Evolutionary conservation across 352 stramenopile genomes (phyloP).

Genomic region (Globisporangium cylindrosporum): DNA sequence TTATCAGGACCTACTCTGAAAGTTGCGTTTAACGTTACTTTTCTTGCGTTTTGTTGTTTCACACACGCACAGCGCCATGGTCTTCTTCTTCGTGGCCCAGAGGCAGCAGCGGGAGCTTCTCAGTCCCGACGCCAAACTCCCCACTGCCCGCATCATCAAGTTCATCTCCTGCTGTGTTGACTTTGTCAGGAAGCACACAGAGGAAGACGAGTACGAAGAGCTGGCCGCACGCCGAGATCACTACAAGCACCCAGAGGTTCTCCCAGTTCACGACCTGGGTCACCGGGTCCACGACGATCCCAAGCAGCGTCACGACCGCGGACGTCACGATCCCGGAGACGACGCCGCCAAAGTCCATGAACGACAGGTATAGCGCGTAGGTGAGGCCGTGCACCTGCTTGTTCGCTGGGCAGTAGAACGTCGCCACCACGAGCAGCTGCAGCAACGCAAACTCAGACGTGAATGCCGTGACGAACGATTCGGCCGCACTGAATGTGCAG

Average conservation of each 20-base stretch:
- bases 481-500: slow-evolving; percentile 59
- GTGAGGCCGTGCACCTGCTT: slow-evolving; percentile 64
- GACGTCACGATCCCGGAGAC: slow-evolving; percentile 64
- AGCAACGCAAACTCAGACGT: slow-evolving; percentile 78
- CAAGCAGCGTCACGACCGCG: slow-evolving; percentile 46
- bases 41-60: background rate
- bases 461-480: slow-evolving; percentile 79
- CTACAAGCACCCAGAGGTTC: slow-evolving; percentile 56
- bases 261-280: slow-evolving; percentile 63
- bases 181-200: slow-evolving; percentile 65
- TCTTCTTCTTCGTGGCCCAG: background rate
- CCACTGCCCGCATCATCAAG: background rate
- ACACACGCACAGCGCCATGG: slow-evolving; percentile 23
- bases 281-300: slow-evolving; percentile 51
- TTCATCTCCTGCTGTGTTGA: slow-evolving; percentile 22
- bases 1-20: background rate
- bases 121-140: slow-evolving; percentile 18
- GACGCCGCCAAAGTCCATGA: slow-evolving; percentile 85
- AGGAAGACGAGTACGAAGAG: slow-evolving; percentile 71
- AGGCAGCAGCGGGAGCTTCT: slow-evolving; percentile 47
- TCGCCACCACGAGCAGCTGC: slow-evolving; percentile 80
- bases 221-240: slow-evolving; percentile 54
- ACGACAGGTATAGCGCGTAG: slow-evolving; percentile 79
- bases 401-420: slow-evolving; percentile 65
- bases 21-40: background rate